These are phyloP conservation scores for Acer saccharum DNA, from an alignment of 345 rosid species.

Conservation along the genomic window DNA sequence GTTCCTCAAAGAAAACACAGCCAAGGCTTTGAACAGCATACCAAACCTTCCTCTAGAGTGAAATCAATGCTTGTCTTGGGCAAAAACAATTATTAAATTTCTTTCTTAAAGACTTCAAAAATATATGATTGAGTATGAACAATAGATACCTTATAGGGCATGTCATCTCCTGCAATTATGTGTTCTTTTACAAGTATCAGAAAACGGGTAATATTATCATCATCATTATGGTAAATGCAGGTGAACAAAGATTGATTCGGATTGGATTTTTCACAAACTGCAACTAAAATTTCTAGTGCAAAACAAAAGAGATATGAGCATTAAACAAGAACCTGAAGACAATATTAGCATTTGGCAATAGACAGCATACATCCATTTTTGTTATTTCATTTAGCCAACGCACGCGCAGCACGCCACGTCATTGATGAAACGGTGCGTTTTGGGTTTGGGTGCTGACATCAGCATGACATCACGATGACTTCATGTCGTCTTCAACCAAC, in stretches of 20 bases:
- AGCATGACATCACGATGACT: too few species aligned
- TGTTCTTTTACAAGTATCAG: conserved; percentile 93
- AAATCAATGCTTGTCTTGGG: conserved; percentile 91
- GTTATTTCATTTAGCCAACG: too few species aligned
- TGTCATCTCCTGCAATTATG: conserved; percentile 64
- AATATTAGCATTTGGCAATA: too few species aligned
- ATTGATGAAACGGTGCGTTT: too few species aligned
- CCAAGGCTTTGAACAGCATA: conserved; percentile 80
- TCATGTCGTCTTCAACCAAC: too few species aligned
- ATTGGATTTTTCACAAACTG: conserved; percentile 6
- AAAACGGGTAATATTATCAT: conserved; percentile 76
- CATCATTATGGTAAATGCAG: conserved; percentile 61
- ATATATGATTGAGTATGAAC: not conserved
- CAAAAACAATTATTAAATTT: conserved; percentile 2
- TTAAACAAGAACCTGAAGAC: not conserved
- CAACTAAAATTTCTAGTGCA: not conserved
- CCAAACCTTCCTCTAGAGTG: conserved; percentile 94
- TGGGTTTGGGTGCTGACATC: too few species aligned
- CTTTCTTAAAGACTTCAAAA: not conserved
- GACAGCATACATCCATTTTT: not conserved
- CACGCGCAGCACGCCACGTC: too few species aligned
- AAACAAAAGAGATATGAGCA: conserved; percentile 3
- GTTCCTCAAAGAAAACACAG: conserved; percentile 82
- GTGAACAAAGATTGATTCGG: conserved; percentile 17
- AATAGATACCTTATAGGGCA: conserved; percentile 65